Conservation (phyloP, 768 basidiomycete genomes). For the Neoboletus subvelutipes region DNA sequence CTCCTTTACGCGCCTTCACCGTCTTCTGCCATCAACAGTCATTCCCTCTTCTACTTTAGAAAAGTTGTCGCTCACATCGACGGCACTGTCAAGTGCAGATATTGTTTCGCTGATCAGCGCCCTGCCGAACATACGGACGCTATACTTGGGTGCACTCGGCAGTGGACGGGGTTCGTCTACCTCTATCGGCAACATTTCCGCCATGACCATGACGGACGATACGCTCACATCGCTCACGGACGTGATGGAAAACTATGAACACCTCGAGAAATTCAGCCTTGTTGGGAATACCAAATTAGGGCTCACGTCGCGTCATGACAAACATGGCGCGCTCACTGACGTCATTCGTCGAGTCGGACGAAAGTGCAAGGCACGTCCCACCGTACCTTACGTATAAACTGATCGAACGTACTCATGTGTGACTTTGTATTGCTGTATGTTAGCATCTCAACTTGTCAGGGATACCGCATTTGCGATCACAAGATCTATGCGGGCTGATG, state of each 20-base stretch:
- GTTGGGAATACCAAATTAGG: constrained; percentile 66
- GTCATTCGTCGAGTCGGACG: constrained; percentile 57
- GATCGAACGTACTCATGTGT: not conserved
- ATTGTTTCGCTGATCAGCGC: constrained; percentile 39
- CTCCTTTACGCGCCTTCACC: constrained; percentile 59
- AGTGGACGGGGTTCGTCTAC: constrained; percentile 42
- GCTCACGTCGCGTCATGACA: constrained; percentile 26
- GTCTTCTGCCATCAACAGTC: constrained; percentile 22
- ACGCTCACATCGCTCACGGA: constrained; percentile 44
- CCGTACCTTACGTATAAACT: not conserved
- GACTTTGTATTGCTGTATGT: not conserved
- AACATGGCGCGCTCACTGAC: constrained; percentile 38
- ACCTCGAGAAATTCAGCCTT: constrained; percentile 55
- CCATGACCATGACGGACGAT: constrained; percentile 57
- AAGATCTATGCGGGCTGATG: constrained; percentile 51
- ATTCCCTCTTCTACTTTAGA: constrained; percentile 36
- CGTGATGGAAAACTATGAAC: constrained; percentile 33
- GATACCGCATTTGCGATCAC: constrained; percentile 49
- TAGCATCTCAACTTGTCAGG: constrained; percentile 62
- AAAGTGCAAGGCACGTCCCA: constrained; percentile 50
- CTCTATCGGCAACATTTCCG: constrained; percentile 45
- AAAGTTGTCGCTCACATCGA: constrained; percentile 67
- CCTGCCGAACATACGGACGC: constrained; percentile 44
- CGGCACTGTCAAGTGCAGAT: constrained; percentile 40
- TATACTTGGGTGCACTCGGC: constrained; percentile 62